These are phyloP conservation scores for Polytrichum formosum DNA, from an alignment of 225 moss, liverwort and hornwort genomes.

Conservation along the genomic window DNA sequence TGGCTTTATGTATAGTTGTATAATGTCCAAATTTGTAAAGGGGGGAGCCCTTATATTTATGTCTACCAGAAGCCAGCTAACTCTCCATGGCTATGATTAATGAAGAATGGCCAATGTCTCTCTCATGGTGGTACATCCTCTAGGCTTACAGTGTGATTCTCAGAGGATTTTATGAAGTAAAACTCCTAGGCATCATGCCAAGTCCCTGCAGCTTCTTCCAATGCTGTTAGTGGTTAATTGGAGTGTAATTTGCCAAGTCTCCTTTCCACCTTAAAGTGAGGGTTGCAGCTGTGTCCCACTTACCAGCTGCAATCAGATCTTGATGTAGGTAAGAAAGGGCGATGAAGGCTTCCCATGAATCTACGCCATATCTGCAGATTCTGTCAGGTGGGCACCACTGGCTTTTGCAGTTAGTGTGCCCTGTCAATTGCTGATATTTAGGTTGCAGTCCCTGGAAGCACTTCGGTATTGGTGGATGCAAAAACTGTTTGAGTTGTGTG, in stretches of 20 bases:
- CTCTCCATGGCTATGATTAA: too few species aligned
- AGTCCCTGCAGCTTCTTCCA: neutral
- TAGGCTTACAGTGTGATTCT: too few species aligned
- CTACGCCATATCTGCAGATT: neutral
- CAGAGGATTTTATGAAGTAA: neutral
- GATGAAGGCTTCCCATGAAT: neutral
- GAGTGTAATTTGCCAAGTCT: neutral
- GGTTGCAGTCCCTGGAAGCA: neutral
- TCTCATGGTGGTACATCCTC: too few species aligned
- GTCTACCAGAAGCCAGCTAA: too few species aligned
- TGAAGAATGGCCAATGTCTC: too few species aligned
- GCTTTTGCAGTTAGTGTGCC: constrained; percentile 1
- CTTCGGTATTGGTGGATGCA: neutral
- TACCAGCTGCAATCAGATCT: constrained; percentile 1
- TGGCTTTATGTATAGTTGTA: neutral
- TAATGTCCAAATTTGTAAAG: too few species aligned
- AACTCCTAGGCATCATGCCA: neutral
- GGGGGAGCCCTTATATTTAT: too few species aligned
- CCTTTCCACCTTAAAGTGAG: neutral
- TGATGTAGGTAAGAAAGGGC: constrained; percentile 3
- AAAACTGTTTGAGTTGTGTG: neutral
- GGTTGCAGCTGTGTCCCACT: constrained; percentile 5
- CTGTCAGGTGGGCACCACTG: constrained; percentile 6
- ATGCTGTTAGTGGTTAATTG: neutral
- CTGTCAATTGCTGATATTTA: neutral